Conservation (phyloP, 768 basidiomycete genomes). For the Galerina sulciceps region DNA sequence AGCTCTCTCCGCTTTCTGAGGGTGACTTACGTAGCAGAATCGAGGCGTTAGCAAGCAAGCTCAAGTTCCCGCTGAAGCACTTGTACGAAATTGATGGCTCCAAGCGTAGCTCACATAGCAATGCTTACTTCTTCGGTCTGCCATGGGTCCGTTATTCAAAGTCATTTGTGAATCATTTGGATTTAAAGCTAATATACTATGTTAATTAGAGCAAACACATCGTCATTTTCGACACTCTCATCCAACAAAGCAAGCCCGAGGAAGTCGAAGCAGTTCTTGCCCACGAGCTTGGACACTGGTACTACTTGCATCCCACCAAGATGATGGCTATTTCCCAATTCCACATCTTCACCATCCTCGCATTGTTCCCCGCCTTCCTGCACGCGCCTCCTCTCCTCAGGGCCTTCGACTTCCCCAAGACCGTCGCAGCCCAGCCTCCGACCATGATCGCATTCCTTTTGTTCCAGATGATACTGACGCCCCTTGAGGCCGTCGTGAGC, state of each 20-base stretch:
- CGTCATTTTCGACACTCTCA: constrained; percentile 96
- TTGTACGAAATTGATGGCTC: constrained; percentile 97
- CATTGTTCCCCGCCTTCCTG: constrained; percentile 89
- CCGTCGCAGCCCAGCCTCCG: constrained; percentile 67
- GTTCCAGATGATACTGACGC: constrained; percentile 89
- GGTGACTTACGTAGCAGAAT: constrained; percentile 82
- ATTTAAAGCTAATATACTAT: not conserved
- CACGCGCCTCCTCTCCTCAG: constrained; percentile 77
- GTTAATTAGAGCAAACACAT: constrained; percentile 80
- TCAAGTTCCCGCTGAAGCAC: constrained; percentile 93
- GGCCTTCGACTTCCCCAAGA: constrained; percentile 79
- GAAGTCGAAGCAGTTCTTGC: constrained; percentile 98
- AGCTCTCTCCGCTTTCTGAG: constrained; percentile 81
- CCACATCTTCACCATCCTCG: constrained; percentile 86
- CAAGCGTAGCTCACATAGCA: constrained; percentile 93
- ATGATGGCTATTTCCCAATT: constrained; percentile 84
- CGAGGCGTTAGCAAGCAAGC: constrained; percentile 74
- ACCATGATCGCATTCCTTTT: constrained; percentile 87
- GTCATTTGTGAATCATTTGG: not conserved
- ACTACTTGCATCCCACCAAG: constrained; percentile 88
- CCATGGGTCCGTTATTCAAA: constrained; percentile 70
- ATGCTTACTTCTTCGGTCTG: constrained; percentile 98
- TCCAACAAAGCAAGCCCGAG: constrained; percentile 86
- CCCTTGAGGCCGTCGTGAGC: constrained; percentile 73
- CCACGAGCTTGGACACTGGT: constrained; percentile 98